Evolutionary conservation across 2,329 filamentous ascomycete species (phyloP), one percentile per base, ranked within the genome.

Genomic region (Coniochaeta ligniaria): DNA sequence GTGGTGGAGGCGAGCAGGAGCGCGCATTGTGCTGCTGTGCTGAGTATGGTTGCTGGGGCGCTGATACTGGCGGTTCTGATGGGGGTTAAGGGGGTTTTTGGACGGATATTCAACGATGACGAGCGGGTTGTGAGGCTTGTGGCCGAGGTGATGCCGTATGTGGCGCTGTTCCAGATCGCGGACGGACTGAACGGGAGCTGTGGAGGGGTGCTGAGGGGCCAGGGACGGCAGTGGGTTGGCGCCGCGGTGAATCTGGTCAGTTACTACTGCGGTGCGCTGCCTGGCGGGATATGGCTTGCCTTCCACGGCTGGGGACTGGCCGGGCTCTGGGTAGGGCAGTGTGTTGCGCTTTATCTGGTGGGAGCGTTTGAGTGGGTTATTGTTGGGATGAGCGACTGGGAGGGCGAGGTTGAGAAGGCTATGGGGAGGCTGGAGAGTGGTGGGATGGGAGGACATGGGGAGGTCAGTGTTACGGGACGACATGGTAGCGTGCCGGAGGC

Each of bases 121-220:
- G 74, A 83, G 22, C 74, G 80, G 0, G 92, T 96, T 0, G 80
- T 96, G 50, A 76, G 71, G 9, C 82, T 96, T 0, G 93, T 92
- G 0, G 84, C 88, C 0, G 77, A 87, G 17, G 89, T 96, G 28
- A 87, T 96, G 79, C 92, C 92, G 0, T 94, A 87, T 67, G 92
- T 96, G 1, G 92, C 92, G 0, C 78, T 96, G 2, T 96, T 96
- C 74, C 92, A 96, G 76, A 93, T 96, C 62, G 91, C 92, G 0
- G 92, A 96, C 70, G 92, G 92, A 0, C 75, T 96, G 36, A 95
- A 95, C 68, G 91, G 92, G 1, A 90, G 86, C 62, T 96, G 92
- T 69, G 92, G 92, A 1, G 92, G 92, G 1, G 85, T 86, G 22
- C 75, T 96, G 16, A 77, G 92, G 64, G 92, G 92, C 0, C 95